phyloP scores from a whole-genome alignment of 1,139 yeast species.

The Chernovozyma sophiae-reginae region DNA sequence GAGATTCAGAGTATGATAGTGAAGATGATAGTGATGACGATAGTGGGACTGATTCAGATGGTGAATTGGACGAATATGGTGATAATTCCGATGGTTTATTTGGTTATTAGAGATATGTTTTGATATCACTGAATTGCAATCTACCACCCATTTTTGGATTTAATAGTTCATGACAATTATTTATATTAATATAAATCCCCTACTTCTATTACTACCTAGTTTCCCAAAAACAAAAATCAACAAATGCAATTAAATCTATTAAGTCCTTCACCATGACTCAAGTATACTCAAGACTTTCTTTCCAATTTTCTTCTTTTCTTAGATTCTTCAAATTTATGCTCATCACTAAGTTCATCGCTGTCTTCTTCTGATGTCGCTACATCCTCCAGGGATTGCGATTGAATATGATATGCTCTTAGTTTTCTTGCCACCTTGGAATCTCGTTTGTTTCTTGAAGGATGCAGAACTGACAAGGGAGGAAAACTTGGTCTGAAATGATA shows the following conservation, averaged over 20 bases:
- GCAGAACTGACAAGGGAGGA: slow-evolving; percentile 43
- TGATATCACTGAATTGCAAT: no score
- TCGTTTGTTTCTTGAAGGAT: slow-evolving; percentile 15
- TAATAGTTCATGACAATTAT: no score
- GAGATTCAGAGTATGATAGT: slow-evolving; percentile 20
- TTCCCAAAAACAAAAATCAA: no score
- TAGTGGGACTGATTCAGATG: slow-evolving; percentile 13
- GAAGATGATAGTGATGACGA: slow-evolving; percentile 31
- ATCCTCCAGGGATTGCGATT: slow-evolving; percentile 9
- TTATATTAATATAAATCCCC: no score
- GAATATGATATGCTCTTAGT: slow-evolving; percentile 3
- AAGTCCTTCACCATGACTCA: no score
- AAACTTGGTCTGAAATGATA: slow-evolving; percentile 42
- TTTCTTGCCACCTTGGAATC: slow-evolving; percentile 10
- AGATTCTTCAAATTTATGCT: background rate
- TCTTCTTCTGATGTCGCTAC: slow-evolving; percentile 12
- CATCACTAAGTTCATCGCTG: slow-evolving; percentile 10
- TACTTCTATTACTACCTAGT: no score
- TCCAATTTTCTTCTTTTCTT: background rate
- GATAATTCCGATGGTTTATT: slow-evolving; percentile 48
- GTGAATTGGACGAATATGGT: slow-evolving; percentile 32
- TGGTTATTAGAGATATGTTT: slow-evolving; percentile 32
- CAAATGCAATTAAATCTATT: no score
- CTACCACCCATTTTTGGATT: no score
- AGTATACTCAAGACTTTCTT: background rate